phyloP scores from a whole-genome alignment of 176 grass and related monocot species.

The Chrysopogon serrulatus region DNA sequence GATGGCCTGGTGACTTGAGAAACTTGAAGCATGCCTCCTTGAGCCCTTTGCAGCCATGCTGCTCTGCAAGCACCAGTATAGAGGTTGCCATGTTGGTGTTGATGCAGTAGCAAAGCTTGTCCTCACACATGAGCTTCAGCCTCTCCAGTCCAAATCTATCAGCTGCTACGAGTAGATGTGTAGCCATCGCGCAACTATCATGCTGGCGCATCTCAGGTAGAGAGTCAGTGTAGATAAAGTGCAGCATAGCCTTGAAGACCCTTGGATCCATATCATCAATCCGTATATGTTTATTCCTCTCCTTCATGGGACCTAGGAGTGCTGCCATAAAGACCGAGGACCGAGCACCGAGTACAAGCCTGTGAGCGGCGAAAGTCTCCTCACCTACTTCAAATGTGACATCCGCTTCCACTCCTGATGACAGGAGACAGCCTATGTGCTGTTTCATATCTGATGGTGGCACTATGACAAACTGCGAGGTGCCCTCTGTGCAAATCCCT shows the following conservation, averaged over 20 bases:
- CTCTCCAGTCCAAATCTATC: background rate
- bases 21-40: constrained; percentile 12
- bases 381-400: background rate
- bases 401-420: too few species aligned
- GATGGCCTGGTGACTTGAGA: background rate
- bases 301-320: background rate
- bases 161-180: background rate
- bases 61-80: background rate
- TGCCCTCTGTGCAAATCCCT: background rate
- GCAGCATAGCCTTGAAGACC: constrained; percentile 30
- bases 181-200: background rate
- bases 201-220: background rate
- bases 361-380: background rate
- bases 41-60: background rate
- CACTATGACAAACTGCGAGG: background rate
- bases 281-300: fast-evolving
- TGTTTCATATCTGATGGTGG: too few species aligned
- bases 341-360: constrained; percentile 15
- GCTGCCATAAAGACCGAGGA: background rate
- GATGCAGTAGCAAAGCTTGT: too few species aligned
- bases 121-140: background rate
- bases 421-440: too few species aligned
- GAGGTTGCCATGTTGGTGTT: background rate
- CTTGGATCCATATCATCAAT: background rate
- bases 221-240: constrained; percentile 39